Conservation (phyloP, 805 yeast species). For the Hanseniaspora valbyensis region DNA sequence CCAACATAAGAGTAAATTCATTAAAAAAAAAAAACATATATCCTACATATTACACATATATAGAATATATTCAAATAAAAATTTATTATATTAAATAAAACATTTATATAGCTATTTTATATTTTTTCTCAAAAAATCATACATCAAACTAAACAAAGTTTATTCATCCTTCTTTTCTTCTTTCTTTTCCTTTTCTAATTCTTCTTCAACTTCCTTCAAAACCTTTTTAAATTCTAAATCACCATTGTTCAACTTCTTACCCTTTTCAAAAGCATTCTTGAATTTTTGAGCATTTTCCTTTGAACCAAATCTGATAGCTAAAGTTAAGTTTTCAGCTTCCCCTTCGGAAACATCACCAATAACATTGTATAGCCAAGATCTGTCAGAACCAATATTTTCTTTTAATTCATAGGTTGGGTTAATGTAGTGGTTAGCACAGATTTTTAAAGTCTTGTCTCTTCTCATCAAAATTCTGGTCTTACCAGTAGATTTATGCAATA, state of each 20-base stretch:
- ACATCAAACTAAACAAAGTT: no score
- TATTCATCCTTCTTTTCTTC: slow-evolving; percentile 9
- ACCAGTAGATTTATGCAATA: slow-evolving; percentile 70
- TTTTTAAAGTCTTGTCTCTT: slow-evolving; percentile 95
- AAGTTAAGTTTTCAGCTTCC: slow-evolving; percentile 86
- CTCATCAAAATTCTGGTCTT: slow-evolving; percentile 93
- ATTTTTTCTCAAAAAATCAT: no score
- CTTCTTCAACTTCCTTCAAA: slow-evolving; percentile 8
- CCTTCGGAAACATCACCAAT: slow-evolving; percentile 94
- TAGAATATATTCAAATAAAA: no score
- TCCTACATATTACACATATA: no score
- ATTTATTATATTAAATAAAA: no score
- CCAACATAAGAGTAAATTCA: no score
- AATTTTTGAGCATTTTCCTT: slow-evolving; percentile 91
- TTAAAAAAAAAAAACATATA: no score
- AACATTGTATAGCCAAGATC: slow-evolving; percentile 96
- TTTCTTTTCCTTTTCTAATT: slow-evolving; percentile 14
- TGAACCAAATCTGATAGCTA: slow-evolving; percentile 89
- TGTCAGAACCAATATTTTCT: slow-evolving; percentile 92
- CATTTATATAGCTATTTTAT: no score
- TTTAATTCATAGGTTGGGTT: slow-evolving; percentile 70
- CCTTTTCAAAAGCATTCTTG: slow-evolving; percentile 82
- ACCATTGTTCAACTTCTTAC: slow-evolving; percentile 58
- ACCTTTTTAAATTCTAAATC: slow-evolving; percentile 10
- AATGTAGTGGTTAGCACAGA: slow-evolving; percentile 93